phyloP scores from a whole-genome alignment of 257 asterid genomes.

The Salvia hispanica region DNA sequence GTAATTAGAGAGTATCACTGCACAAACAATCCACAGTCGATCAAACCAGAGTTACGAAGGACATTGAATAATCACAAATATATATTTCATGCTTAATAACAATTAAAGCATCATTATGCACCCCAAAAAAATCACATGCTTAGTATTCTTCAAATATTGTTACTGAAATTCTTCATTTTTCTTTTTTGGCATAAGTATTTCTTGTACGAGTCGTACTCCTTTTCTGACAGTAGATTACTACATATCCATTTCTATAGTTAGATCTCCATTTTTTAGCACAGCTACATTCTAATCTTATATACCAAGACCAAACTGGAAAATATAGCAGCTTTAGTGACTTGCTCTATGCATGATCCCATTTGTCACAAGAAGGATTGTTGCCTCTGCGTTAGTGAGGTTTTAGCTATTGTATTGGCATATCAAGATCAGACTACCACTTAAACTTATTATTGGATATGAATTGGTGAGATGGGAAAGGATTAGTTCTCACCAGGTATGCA shows the following conservation, averaged over 20 bases:
- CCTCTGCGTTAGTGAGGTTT: background rate
- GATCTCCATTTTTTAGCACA: background rate
- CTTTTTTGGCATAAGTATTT: too few relatives aligned
- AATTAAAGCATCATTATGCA: background rate
- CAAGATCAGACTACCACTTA: slow-evolving; percentile 1
- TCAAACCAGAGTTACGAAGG: slow-evolving; percentile 19
- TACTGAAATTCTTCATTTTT: too few relatives aligned
- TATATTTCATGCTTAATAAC: background rate
- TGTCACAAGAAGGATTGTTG: slow-evolving; percentile 5
- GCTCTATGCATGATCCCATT: slow-evolving; percentile 7
- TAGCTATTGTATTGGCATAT: slow-evolving; percentile 11
- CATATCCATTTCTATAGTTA: background rate
- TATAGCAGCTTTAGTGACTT: background rate
- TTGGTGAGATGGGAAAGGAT: slow-evolving; percentile 18
- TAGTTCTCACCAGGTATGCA: slow-evolving; percentile 88
- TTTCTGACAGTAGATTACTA: background rate
- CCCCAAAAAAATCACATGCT: background rate
- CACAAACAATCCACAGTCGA: slow-evolving; percentile 36
- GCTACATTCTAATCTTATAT: background rate
- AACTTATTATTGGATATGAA: slow-evolving; percentile 7
- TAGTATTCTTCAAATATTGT: background rate
- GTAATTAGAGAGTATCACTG: slow-evolving; percentile 94
- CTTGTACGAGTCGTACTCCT: background rate
- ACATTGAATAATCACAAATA: slow-evolving; percentile 4
- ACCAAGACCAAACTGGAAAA: slow-evolving; percentile 12